Evolutionary conservation across 192 early-diverging fungal genomes (phyloP), one percentile per base, ranked within the genome.

Genomic region (Allomyces arbusculus): DNA sequence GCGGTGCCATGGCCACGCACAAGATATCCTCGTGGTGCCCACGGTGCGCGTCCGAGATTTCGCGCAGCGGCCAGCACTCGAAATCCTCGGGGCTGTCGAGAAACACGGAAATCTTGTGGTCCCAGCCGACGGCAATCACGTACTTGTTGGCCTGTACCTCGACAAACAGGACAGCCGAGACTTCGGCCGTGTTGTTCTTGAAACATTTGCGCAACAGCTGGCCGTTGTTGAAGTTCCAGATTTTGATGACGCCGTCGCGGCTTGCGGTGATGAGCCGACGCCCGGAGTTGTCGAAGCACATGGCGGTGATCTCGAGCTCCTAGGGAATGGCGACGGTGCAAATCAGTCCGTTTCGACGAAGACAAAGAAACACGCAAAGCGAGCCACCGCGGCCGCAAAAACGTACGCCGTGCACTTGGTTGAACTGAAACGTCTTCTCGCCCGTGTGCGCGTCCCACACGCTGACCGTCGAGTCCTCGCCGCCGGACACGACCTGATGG

Each of bases 161-260:
- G 45, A 84, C 75, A 65, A 70, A 84, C 19, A 71, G 43, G 10
- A 84, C 69, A 58, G 79, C 81, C 10, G 82, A 84, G 16, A 72
- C 71, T 69, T 84, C 82, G 28, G 68, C 61, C 19, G 62, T 24
- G 50, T 71, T 75, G 63, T 69, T 72, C 65, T 81, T 83, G 63
- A 73, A 66, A 75, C 84, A 75, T 44, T 74, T 78, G 12, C 79
- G 70, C 12, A 84, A 68, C 24, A 84, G 76, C 65, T 82, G 80
- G 16, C 82, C 82, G 70, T 84, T 84, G 70, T 84, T 84, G 72
- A 84, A 84, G 72, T 84, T 84, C 82, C 82, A 84, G 79, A 84
- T 84, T 74, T 83, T 84, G 6, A 84, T 68, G 28, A 75, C 66
- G 8, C 77, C 76, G 63, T 84, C 81, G 50, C 80, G 69, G 62